Conservation (phyloP, 148 eudicot genomes). For the Tetragonia tetragonoides region DNA sequence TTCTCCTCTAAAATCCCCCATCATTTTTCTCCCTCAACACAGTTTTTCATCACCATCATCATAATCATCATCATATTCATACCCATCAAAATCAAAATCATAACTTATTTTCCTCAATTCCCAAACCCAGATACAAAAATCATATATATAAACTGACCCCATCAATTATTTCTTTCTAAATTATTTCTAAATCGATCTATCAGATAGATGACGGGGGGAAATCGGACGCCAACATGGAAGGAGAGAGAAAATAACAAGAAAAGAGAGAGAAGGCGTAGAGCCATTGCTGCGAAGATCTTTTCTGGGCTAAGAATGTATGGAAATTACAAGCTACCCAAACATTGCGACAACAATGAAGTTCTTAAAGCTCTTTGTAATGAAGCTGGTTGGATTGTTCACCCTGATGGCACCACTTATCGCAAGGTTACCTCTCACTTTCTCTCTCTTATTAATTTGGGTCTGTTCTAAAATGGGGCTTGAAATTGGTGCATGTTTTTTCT, state of each 20-base stretch:
- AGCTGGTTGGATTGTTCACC: slow-evolving; percentile 50
- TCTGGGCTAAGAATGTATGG: slow-evolving; percentile 35
- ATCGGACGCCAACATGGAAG: slow-evolving; percentile 40
- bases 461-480: too few species aligned
- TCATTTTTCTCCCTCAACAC: too few species aligned
- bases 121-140: too few species aligned
- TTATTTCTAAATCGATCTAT: too few species aligned
- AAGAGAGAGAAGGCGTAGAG: slow-evolving; percentile 40
- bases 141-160: too few species aligned
- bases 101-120: too few species aligned
- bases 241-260: slow-evolving; percentile 50
- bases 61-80: too few species aligned
- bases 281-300: slow-evolving; percentile 43
- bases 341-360: slow-evolving; percentile 20
- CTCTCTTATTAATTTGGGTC: neutral
- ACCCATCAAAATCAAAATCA: too few species aligned
- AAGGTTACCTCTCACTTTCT: slow-evolving; percentile 25
- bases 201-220: neutral
- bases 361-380: slow-evolving; percentile 41
- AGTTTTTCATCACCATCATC: too few species aligned
- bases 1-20: too few species aligned
- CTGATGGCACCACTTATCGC: slow-evolving; percentile 51
- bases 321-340: slow-evolving; percentile 41
- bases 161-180: too few species aligned
- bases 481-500: too few species aligned